Conservation (phyloP, 495 filamentous ascomycete genomes). For the Pyronema domesticum region DNA sequence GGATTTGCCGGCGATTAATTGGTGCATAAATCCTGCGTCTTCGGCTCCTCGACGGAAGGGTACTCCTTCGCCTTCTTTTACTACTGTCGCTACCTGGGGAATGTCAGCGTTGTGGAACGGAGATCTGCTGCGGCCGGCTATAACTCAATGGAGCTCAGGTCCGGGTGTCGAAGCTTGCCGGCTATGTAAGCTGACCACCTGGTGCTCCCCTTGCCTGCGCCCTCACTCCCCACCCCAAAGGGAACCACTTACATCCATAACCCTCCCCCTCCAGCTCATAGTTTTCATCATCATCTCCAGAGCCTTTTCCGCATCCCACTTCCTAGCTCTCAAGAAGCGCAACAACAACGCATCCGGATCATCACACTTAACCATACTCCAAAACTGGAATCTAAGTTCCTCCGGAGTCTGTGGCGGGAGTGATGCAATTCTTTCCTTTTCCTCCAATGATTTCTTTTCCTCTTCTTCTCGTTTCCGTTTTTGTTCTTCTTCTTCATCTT, state of each 20-base stretch:
- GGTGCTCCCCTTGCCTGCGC: too few species aligned
- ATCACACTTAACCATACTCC: slow-evolving; percentile 93
- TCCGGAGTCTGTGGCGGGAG: slow-evolving; percentile 59
- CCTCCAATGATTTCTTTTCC: slow-evolving; percentile 87
- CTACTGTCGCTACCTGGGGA: slow-evolving; percentile 45
- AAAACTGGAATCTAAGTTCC: slow-evolving; percentile 64
- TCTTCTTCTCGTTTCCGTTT: slow-evolving; percentile 30
- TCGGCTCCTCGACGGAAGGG: slow-evolving; percentile 37
- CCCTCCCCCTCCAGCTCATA: slow-evolving; percentile 71
- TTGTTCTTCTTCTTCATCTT: slow-evolving; percentile 33
- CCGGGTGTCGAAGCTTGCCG: too few species aligned
- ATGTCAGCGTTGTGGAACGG: neutral
- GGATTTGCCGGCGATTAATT: slow-evolving; percentile 85
- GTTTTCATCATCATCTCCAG: slow-evolving; percentile 88
- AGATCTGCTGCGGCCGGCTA: neutral
- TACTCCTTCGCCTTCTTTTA: slow-evolving; percentile 54
- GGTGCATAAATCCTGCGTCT: slow-evolving; percentile 64
- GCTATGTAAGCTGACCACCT: too few species aligned
- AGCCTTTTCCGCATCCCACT: slow-evolving; percentile 90
- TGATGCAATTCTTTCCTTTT: slow-evolving; percentile 66
- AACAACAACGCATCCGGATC: slow-evolving; percentile 76
- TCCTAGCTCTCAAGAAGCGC: slow-evolving; percentile 78
- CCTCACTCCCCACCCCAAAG: neutral
- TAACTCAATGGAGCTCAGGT: too few species aligned
- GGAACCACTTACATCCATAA: slow-evolving; percentile 53